Conservation (phyloP, 305 asterid genomes). For the Fraxinus latifolia region DNA sequence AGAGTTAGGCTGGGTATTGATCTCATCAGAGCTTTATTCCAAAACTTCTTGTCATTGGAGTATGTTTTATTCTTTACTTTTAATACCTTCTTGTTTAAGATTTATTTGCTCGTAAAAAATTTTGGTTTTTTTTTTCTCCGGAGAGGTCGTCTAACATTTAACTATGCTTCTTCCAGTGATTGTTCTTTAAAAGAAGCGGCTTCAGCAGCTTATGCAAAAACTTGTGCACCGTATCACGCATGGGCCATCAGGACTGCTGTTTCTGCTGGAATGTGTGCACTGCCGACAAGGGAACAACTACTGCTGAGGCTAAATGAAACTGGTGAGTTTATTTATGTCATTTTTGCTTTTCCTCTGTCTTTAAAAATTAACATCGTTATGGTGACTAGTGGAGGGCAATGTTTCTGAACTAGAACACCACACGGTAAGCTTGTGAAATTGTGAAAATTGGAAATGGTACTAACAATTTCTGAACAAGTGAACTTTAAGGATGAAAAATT, state of each 20-base stretch:
- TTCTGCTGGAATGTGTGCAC: slow-evolving; percentile 92
- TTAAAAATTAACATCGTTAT: neutral
- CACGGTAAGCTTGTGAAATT: neutral
- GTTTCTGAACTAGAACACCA: neutral
- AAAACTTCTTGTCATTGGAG: slow-evolving; percentile 75
- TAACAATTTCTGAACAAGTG: neutral
- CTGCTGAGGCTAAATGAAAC: slow-evolving; percentile 75
- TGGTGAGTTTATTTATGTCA: slow-evolving; percentile 38
- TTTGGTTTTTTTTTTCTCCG: neutral
- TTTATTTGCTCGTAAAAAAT: neutral
- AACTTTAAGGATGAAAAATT: neutral
- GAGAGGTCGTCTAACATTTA: neutral
- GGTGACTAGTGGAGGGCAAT: neutral
- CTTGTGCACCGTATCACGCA: slow-evolving; percentile 87
- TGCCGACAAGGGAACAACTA: slow-evolving; percentile 85
- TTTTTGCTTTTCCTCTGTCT: neutral
- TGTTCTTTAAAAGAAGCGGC: slow-evolving; percentile 73
- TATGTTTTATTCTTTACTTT: slow-evolving; percentile 34
- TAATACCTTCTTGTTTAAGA: neutral
- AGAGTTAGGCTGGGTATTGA: slow-evolving; percentile 97
- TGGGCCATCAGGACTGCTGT: slow-evolving; percentile 96
- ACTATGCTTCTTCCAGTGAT: slow-evolving; percentile 41
- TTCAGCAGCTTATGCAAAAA: slow-evolving; percentile 67
- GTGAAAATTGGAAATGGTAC: neutral
- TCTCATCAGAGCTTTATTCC: slow-evolving; percentile 81